Percentiles rank a stretch among this genome's conserved stretches.
These are phyloP conservation scores for Fusarium fracticaudum DNA, from an alignment of 2,329 filamentous ascomycete genomes.

Conservation along the genomic window DNA sequence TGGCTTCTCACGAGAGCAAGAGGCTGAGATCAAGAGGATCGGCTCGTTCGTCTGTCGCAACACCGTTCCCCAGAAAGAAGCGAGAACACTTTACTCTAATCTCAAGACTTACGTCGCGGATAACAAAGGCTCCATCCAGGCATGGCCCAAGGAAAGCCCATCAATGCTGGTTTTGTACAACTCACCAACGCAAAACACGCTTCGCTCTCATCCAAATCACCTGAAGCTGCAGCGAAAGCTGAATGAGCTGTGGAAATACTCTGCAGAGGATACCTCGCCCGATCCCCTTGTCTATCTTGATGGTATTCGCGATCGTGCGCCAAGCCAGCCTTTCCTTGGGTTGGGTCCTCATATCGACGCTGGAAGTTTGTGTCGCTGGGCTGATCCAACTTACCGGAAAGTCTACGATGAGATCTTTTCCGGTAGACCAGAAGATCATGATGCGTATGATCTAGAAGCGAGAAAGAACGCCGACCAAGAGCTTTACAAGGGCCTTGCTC, in stretches of 20 bases:
- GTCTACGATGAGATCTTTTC: not conserved
- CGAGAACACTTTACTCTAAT: not conserved
- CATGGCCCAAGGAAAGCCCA: slow-evolving; percentile 5
- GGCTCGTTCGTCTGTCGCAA: not conserved
- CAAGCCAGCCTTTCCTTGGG: slow-evolving; percentile 47
- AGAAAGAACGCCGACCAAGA: not conserved
- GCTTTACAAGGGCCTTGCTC: not conserved
- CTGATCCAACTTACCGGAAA: slow-evolving; percentile 38
- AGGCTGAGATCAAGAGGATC: not conserved
- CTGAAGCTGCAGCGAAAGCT: not conserved
- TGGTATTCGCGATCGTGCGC: not conserved
- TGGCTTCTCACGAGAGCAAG: not conserved
- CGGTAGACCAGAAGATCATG: not conserved
- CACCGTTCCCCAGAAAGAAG: not conserved
- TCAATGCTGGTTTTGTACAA: slow-evolving; percentile 2
- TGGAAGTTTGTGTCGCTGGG: slow-evolving; percentile 54
- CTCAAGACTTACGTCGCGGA: not conserved
- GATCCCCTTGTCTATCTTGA: not conserved
- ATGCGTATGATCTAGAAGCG: not conserved
- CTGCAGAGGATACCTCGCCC: not conserved
- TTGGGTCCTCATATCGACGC: slow-evolving; percentile 56
- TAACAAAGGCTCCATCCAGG: not conserved
- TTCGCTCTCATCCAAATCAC: not conserved
- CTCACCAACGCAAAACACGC: not conserved
- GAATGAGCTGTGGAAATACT: not conserved